Evolutionary conservation across 2,329 filamentous ascomycete genomes (phyloP).

Genomic region (Blastomyces percursus): DNA sequence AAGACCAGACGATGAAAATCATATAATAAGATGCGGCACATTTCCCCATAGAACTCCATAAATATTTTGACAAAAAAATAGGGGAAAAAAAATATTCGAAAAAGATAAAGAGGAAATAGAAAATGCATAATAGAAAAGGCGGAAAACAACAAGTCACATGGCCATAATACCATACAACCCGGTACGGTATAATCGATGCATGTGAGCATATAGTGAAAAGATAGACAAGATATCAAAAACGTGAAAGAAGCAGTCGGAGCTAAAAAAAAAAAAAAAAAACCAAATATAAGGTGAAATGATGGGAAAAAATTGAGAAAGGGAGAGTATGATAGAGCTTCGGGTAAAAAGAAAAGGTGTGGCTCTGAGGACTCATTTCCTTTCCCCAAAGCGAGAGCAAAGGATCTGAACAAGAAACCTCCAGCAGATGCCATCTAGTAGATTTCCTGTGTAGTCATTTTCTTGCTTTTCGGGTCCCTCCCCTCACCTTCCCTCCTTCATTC

Average conservation of each 20-base stretch:
- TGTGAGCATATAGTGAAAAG: neutral
- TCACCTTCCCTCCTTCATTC: neutral
- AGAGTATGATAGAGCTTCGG: neutral
- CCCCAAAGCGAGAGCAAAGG: neutral
- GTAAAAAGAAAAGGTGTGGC: neutral
- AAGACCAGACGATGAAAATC: neutral
- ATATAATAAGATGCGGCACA: neutral
- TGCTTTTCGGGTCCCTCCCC: neutral
- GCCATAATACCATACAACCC: neutral
- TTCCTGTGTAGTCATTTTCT: neutral
- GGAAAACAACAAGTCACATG: neutral
- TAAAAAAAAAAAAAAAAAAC: no score
- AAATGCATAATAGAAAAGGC: neutral
- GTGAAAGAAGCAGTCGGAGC: neutral
- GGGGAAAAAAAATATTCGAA: neutral
- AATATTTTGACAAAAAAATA: neutral
- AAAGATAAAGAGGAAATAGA: neutral
- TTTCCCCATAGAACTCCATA: neutral
- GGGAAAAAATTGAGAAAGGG: neutral
- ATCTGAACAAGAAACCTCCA: neutral
- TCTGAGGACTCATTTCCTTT: neutral
- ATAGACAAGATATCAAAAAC: neutral
- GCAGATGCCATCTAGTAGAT: neutral
- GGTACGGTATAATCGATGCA: neutral
- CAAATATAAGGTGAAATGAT: neutral